phyloP scores from a whole-genome alignment of 139 green algal genomes.

The Diplosphaera chodatii region DNA sequence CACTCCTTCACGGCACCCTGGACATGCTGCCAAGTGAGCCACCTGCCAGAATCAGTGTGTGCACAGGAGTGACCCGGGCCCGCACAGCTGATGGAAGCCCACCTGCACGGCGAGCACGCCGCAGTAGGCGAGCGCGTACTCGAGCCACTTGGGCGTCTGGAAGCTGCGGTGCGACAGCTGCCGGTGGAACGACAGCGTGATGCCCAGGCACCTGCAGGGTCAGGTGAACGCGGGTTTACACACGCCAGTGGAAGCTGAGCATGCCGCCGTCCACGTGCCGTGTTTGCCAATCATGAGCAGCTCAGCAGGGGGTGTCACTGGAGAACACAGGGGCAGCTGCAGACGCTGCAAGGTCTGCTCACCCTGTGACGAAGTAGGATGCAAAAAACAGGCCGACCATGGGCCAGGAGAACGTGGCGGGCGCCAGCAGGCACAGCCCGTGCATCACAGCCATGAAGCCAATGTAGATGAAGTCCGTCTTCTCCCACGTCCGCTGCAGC shows the following conservation, averaged over 20 bases:
- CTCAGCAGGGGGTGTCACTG: too few species aligned
- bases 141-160: slow-evolving; percentile 94
- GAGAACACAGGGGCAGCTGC: too few species aligned
- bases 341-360: background rate
- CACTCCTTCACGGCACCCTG: too few species aligned
- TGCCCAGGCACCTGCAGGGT: slow-evolving; percentile 83
- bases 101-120: slow-evolving; percentile 84
- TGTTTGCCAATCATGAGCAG: too few species aligned
- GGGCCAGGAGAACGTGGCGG: slow-evolving; percentile 70
- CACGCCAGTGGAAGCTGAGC: too few species aligned
- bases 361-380: slow-evolving; percentile 88
- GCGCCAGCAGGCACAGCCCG: slow-evolving; percentile 58
- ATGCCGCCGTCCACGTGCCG: too few species aligned
- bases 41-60: too few species aligned
- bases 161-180: slow-evolving; percentile 90
- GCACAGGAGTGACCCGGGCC: too few species aligned
- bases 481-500: slow-evolving; percentile 52
- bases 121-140: slow-evolving; percentile 97
- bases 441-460: slow-evolving; percentile 78
- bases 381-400: slow-evolving; percentile 77
- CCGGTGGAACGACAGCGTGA: slow-evolving; percentile 94
- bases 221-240: too few species aligned
- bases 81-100: too few species aligned
- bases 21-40: too few species aligned
- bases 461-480: slow-evolving; percentile 67